Base-by-base conservation (phyloP, 163 green algal genomes). In the Volvox carteri region DNA sequence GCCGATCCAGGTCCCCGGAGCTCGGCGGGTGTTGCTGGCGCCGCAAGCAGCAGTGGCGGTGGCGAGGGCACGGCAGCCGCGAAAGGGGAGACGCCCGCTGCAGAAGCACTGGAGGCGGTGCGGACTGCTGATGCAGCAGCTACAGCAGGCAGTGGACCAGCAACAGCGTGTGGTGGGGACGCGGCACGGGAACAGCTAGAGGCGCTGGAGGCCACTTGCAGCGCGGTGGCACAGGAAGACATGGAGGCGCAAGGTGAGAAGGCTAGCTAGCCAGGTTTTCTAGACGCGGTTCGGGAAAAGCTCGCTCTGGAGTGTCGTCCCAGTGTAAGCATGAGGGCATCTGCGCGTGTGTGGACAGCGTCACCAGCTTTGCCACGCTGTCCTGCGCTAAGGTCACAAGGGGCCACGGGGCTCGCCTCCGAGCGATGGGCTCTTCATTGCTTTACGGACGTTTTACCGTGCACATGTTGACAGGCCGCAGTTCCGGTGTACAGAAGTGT, bases 181-280 rank as follows among this genome's bases (percentile, higher is more conserved):
- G 23, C 21, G 37, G 37, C 50, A 48, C 21, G 37, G 56, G 78
- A 65, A 16, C 48, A 50, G 14, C 52, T 88, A 37, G 50, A 37
- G 68, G 83, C 48, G 25, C 48, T 88, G 67, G 83, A 88, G 48
- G 83, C 83, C 44, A 60, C 50, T 6, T 88, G 83, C 83, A 88
- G 83, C 39, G 83, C 83, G 14, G 70, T 88, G 35, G 35, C 68
- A 3, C 68, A 81, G 68, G 83, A 81, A 19, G 83, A 88, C 83
- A 88, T 88, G 83, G 83, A 88, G 68, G 68, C 68, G 50, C 83
- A 83, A 42, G 83, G 83, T 88, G 28, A 65, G 14, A 65, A 2
- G 4, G 54, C 3, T 19, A 65, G 54, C 54, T n/a, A n/a, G n/a
- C n/a, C n/a, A n/a, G n/a, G n/a, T n/a, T n/a, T n/a, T n/a, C n/a